Evolutionary conservation across 2,329 filamentous ascomycete genomes (phyloP).

Genomic region (Ophiostoma novo-ulmi): DNA sequence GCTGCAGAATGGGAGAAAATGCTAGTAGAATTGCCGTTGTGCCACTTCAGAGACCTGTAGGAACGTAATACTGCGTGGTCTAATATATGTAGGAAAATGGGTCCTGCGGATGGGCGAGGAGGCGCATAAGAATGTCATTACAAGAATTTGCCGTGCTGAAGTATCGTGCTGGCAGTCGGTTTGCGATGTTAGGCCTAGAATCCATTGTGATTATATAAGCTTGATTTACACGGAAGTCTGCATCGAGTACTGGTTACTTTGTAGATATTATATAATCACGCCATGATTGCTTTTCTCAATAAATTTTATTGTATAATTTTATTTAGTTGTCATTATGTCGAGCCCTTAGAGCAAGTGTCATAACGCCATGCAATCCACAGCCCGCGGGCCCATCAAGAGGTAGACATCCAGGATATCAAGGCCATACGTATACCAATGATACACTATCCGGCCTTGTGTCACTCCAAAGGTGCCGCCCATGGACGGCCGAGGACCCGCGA

Average conservation of each 20-base stretch:
- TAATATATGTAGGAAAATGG: not conserved
- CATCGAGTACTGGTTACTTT: not conserved
- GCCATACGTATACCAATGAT: not conserved
- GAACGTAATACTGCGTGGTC: not conserved
- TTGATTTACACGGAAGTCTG: not conserved
- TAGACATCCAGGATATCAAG: not conserved
- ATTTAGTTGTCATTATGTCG: not conserved
- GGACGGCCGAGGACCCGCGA: not conserved
- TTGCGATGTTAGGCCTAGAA: not conserved
- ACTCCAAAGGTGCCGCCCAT: slow-evolving; percentile 4
- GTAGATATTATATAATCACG: not conserved
- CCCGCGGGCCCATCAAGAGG: slow-evolving; percentile 8
- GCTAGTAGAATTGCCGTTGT: not conserved
- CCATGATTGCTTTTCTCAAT: not conserved
- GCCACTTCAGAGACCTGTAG: slow-evolving; percentile 10
- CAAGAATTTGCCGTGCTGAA: not conserved
- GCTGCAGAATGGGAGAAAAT: not conserved
- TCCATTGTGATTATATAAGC: not conserved
- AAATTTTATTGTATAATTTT: not conserved
- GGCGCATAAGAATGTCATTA: not conserved
- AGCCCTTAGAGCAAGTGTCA: not conserved
- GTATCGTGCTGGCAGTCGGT: not conserved
- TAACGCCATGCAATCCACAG: slow-evolving; percentile 1
- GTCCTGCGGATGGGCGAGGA: not conserved
- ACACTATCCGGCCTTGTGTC: not conserved